Evolutionary conservation across 129 eudicot genomes (phyloP), one percentile per base, ranked within the genome.

Genomic region (Daucus carota): DNA sequence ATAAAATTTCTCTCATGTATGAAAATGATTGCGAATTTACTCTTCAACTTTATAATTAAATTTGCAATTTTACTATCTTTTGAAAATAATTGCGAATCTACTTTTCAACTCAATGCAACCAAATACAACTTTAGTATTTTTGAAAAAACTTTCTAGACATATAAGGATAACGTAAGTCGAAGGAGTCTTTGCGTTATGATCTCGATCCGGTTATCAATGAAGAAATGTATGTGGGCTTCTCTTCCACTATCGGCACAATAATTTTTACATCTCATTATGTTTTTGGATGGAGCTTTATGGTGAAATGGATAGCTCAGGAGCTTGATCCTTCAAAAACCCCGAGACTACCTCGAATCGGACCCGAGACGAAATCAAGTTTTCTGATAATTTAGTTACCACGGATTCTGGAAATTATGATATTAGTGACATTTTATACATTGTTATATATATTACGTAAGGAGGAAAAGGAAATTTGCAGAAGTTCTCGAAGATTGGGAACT

Each of bases 401-500:
- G 24, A 80, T 79, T 36, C 43, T 54, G 20, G 18, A 29, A 26
- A 16, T 54, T 50, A 13, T 40, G 2, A 0, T 72, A 5, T 2
- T 40, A 3, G 3, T 79, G 11, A 29, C 42, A 28, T 38, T 77
- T 11, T 38, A 70, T 20, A 70, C 54, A 20, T 17, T 45, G 22
- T 40, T n/a, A n/a, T n/a, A n/a, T 33, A 36, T 68, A 20, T 45
- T 83, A 70, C 8, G 8, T 20, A 16, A 44, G 72, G 40, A 80
- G 87, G 73, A 80, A 33, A 72, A 79, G 40, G 72, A 75, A 81
- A 44, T 81, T 50, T 63, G 84, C 75, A 16, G 84, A 83, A 48
- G 20, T 79, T 29, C 57, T 42, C 18, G 87, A 83, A 72, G 80
- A 75, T 15, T 83, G 86, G 86, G 83, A 83, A 68, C 62, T 78